phyloP scores from a whole-genome alignment of 2,329 filamentous ascomycete genomes.

The Paramyrothecium sp. region DNA sequence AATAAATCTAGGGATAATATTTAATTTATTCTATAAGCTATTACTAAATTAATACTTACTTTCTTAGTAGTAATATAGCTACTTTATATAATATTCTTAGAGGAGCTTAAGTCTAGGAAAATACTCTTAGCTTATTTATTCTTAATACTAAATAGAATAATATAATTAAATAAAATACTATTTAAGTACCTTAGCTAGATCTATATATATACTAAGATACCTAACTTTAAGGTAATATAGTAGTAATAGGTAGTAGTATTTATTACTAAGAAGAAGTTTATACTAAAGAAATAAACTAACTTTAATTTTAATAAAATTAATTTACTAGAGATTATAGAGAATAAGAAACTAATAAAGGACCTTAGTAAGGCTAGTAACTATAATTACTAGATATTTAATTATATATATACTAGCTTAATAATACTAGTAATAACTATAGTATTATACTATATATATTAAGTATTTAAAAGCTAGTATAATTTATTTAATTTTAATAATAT shows the following conservation, averaged over 20 bases:
- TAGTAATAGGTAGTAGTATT: conserved; percentile 3
- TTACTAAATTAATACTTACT: conserved; percentile 2
- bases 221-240: conserved; percentile 4
- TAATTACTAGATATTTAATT: conserved; percentile 4
- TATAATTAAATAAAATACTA: neutral
- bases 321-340: neutral
- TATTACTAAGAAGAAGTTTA: conserved; percentile 10
- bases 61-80: neutral
- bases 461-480: conserved; percentile 3
- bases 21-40: conserved; percentile 1
- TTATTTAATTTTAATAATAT: conserved; percentile 5
- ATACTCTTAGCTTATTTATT: conserved; percentile 1
- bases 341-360: conserved; percentile 1
- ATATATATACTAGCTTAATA: conserved; percentile 5
- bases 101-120: neutral
- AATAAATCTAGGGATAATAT: conserved; percentile 4
- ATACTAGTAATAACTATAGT: conserved; percentile 6
- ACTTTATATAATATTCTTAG: conserved; percentile 6
- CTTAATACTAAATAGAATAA: neutral
- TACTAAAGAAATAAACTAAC: conserved; percentile 1
- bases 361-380: conserved; percentile 5
- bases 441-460: conserved; percentile 1
- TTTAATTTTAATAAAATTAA: conserved; percentile 4
- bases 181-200: conserved; percentile 1
- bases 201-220: conserved; percentile 3